phyloP scores from a whole-genome alignment of 2,329 filamentous ascomycete genomes.

The Thielaviopsis musarum region DNA sequence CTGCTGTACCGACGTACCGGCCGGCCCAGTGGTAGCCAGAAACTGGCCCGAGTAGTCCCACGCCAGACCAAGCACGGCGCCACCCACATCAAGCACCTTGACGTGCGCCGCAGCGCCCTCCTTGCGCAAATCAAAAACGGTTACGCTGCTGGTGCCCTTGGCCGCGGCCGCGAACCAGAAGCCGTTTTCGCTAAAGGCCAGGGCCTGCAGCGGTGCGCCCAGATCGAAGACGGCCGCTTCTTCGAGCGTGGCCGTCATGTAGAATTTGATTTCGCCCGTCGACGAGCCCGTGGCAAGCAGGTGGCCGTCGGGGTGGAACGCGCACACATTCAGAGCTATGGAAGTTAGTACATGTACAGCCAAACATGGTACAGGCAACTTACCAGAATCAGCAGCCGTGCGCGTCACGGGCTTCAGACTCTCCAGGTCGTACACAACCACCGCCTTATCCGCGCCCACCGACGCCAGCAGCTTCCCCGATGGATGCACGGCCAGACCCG shows the following conservation, averaged over 20 bases:
- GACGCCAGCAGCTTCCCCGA: constrained; percentile 71
- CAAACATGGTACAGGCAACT: constrained; percentile 20
- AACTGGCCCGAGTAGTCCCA: constrained; percentile 97
- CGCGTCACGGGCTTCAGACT: constrained; percentile 54
- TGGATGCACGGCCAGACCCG: constrained; percentile 64
- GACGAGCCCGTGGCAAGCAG: constrained; percentile 72
- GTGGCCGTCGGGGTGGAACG: constrained; percentile 95
- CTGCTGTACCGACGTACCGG: constrained; percentile 73
- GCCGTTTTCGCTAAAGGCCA: constrained; percentile 90
- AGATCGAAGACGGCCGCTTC: constrained; percentile 58
- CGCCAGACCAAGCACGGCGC: constrained; percentile 53
- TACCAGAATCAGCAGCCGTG: constrained; percentile 65
- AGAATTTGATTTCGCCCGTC: constrained; percentile 72
- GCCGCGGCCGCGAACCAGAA: constrained; percentile 82
- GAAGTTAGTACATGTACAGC: background rate
- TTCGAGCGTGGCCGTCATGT: constrained; percentile 65
- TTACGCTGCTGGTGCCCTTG: constrained; percentile 60
- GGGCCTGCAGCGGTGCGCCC: constrained; percentile 51
- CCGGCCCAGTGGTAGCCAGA: constrained; percentile 63
- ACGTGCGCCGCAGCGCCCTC: constrained; percentile 64
- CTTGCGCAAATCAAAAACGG: constrained; percentile 85
- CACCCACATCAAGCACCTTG: constrained; percentile 76
- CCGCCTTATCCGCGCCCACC: constrained; percentile 80
- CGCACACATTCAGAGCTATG: constrained; percentile 55
- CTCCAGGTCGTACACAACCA: constrained; percentile 70